Evolutionary conservation across 768 basidiomycete species (phyloP).

Genomic region (Tylopilus cervinicoccineus): DNA sequence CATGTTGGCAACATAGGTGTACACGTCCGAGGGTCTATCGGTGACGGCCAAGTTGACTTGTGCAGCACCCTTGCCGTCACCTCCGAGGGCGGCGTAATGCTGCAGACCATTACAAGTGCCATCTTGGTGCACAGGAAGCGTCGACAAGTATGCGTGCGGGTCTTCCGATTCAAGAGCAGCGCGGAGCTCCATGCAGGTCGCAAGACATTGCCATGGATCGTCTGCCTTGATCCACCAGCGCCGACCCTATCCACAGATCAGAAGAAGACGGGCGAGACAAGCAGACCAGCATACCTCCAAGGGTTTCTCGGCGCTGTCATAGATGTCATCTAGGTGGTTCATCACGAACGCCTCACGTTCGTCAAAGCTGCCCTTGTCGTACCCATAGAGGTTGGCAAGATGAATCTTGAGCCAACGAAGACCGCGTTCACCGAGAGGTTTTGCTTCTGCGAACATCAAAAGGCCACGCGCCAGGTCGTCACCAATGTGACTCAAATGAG

Average conservation of each 20-base stretch:
- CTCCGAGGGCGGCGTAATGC: constrained; percentile 97
- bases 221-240: constrained; percentile 91
- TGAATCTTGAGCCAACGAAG: constrained; percentile 96
- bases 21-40: constrained; percentile 91
- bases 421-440: constrained; percentile 79
- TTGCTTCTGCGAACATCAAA: constrained; percentile 75
- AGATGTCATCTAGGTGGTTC: constrained; percentile 69
- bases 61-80: constrained; percentile 79
- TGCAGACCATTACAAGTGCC: constrained; percentile 98
- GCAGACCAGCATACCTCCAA: constrained; percentile 50
- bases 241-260: constrained; percentile 44
- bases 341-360: constrained; percentile 82
- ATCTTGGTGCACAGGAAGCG: constrained; percentile 94
- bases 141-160: constrained; percentile 53
- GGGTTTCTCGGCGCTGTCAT: constrained; percentile 79
- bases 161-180: constrained; percentile 71
- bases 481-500: constrained; percentile 92
- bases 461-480: constrained; percentile 90
- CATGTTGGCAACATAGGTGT: constrained; percentile 85
- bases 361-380: constrained; percentile 91
- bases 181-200: constrained; percentile 86
- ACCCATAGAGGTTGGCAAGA: constrained; percentile 88
- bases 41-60: constrained; percentile 89
- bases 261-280: not conserved
- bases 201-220: constrained; percentile 97